Conservation (phyloP, 2,329 filamentous ascomycete genomes). For the Aspergillus sp. region DNA sequence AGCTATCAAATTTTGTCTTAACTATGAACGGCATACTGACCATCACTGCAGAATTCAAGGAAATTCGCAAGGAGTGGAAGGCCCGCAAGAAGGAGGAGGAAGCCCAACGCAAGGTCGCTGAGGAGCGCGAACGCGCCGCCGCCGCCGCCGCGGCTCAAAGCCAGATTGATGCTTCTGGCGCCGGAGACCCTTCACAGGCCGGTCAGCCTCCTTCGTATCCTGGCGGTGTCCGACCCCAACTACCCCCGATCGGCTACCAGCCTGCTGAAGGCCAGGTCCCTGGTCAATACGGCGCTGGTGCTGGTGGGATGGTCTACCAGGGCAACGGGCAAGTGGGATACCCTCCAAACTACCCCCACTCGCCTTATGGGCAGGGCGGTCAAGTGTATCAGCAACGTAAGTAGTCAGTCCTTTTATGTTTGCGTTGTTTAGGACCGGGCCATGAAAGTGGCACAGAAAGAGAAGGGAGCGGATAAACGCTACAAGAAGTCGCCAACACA, state of each 20-base stretch:
- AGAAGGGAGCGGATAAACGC: slow-evolving; percentile 3
- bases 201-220: slow-evolving; percentile 47
- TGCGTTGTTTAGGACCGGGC: slow-evolving; percentile 22
- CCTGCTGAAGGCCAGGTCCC: slow-evolving; percentile 54
- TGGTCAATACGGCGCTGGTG: slow-evolving; percentile 65
- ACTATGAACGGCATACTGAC: slow-evolving; percentile 16
- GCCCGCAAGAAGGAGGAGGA: slow-evolving; percentile 99
- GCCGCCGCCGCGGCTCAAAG: slow-evolving; percentile 53
- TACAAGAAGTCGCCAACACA: slow-evolving; percentile 5
- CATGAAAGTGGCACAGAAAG: slow-evolving; percentile 10
- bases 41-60: slow-evolving; percentile 79
- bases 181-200: slow-evolving; percentile 48
- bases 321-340: slow-evolving; percentile 50
- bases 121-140: slow-evolving; percentile 73
- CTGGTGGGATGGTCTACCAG: slow-evolving; percentile 48
- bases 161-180: slow-evolving; percentile 47
- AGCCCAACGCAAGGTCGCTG: slow-evolving; percentile 80
- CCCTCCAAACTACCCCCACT: slow-evolving; percentile 50
- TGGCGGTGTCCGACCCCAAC: slow-evolving; percentile 59
- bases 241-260: slow-evolving; percentile 75
- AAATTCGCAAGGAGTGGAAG: slow-evolving; percentile 99
- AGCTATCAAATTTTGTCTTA: background rate
- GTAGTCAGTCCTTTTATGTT: slow-evolving; percentile 33
- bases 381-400: slow-evolving; percentile 54
- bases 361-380: slow-evolving; percentile 50